Evolutionary conservation across 2,329 filamentous ascomycete species (phyloP), one percentile per base, ranked within the genome.

Genomic region (Immersiporthe knoxdaviesiana): DNA sequence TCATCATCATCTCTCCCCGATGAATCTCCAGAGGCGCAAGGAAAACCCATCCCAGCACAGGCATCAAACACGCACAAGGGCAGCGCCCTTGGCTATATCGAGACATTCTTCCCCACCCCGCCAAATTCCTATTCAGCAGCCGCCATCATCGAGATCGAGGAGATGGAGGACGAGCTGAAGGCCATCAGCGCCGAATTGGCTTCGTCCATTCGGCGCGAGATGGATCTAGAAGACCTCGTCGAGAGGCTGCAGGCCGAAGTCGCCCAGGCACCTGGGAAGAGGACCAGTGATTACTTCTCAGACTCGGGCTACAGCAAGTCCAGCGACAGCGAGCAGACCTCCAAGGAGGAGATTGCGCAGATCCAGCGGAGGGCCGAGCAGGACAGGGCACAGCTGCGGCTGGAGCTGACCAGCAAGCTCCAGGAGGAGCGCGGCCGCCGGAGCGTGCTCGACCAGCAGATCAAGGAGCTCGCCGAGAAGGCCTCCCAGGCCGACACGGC

Each of bases 281-380:
- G 95, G 71, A 97, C 93, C 12, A 98, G 96, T 81, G 96, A 99
- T 81, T 98, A 99, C 81, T 99, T 96, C 78, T 99, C 96, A 2
- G 96, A 99, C 79, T 97, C 94, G 7, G 96, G 96, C 41, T 91
- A 93, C 69, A 95, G 93, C 78, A 92, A 93, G 75, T 91, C 90
- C 76, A 90, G 91, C 71, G 91, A 92, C 61, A 83, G 83, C 70
- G 88, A 90, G 70, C 83, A 87, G 58, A 84, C 83, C 54, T 84
- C 83, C 41, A 85, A 84, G 63, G 88, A 90, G 75, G 93, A 97
- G 78, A 83, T 97, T 44, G 93, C 97, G 71, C 92, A 90, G 78
- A 85, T 96, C 60, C 91, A 94, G 74, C 87, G 96, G 73, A 90
- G 90, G 73, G 90, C 92, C 2, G 95, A 98, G 80, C 95, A 97